Percentiles rank a stretch among this genome's conserved stretches.
Evolutionary conservation across 306 rosid genomes (phyloP).

Genomic region (Quercus aquifolioides): DNA sequence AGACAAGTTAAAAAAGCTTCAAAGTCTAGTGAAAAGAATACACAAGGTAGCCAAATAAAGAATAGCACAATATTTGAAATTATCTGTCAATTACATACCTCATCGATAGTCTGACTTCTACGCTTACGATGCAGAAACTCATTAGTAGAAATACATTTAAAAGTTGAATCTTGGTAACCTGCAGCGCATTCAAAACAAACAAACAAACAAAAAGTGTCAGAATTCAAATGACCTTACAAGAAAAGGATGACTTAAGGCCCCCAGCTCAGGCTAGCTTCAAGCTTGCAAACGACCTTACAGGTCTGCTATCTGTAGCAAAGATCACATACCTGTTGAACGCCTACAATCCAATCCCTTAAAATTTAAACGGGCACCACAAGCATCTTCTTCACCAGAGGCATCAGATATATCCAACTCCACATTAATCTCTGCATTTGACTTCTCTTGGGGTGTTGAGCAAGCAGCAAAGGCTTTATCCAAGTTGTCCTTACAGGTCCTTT

Average conservation of each 20-base stretch:
- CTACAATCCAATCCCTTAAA: slow-evolving; percentile 57
- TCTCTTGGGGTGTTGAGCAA: slow-evolving; percentile 89
- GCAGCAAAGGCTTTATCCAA: slow-evolving; percentile 62
- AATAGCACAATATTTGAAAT: slow-evolving; percentile 1
- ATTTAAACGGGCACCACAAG: slow-evolving; percentile 46
- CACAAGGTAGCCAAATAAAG: neutral
- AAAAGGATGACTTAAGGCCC: neutral
- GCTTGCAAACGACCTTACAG: neutral
- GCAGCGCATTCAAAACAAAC: slow-evolving; percentile 28
- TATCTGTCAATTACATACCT: slow-evolving; percentile 45
- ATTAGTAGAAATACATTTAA: slow-evolving; percentile 58
- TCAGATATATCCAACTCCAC: slow-evolving; percentile 92
- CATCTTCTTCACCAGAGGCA: slow-evolving; percentile 94
- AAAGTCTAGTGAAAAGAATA: neutral
- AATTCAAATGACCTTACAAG: slow-evolving; percentile 17
- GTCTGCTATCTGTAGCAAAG: slow-evolving; percentile 13
- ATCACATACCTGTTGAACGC: slow-evolving; percentile 50
- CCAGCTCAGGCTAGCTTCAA: slow-evolving; percentile 19
- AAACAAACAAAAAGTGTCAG: slow-evolving; percentile 5
- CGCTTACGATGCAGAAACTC: slow-evolving; percentile 88
- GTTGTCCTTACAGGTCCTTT: slow-evolving; percentile 89
- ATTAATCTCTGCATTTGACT: slow-evolving; percentile 92
- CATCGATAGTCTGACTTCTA: slow-evolving; percentile 84
- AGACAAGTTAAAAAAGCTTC: neutral
- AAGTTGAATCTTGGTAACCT: slow-evolving; percentile 71